Base-by-base conservation (phyloP, 495 filamentous ascomycete genomes). In the Zalerion maritima region DNA sequence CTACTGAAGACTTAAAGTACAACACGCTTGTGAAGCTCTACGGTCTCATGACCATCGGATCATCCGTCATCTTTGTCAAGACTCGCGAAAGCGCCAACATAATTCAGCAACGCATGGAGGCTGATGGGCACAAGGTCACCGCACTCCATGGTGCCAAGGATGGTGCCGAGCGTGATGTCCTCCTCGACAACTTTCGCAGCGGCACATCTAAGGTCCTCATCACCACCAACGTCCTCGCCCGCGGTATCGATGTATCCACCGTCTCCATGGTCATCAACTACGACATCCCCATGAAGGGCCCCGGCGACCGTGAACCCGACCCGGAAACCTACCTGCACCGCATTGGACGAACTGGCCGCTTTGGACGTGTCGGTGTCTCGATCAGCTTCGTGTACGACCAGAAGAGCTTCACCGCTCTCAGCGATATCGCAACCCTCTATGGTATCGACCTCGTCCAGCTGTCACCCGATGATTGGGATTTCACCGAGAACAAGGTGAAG, bases 241-340 rank as follows among this genome's bases (percentile, higher is more conserved):
- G 91, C 45, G 91, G 91, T 42, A 94, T 99, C 37, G 91, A 99
- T 55, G 85, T 99, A 7, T 82, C 84, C 18, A 85, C 85, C 12
- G 91, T 96, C 2, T 91, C 83, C 11, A 81, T 99, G 67, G 91
- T 99, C 19, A 77, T 99, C 56, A 99, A 99, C 60, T 99, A 96
- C 54, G 77, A 76, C 43, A 72, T 76, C 35, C 72, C 72, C 1
- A 70, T 73, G 56, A 71, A 69, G 39, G 62, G 61, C 5, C 31
- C 43, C 12, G 54, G 53, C 29, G 58, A 68, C 20, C 28, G 36
- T 8, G 57, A 56, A 31, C 73, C 84, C 2, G 89, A 99, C 43
- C 68, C 67, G 14, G 82, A 94, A 54, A 96, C 91, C 3, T 99
- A 99, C 48, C 79, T 99, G 22, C 89, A 99, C 67, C 81, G 89